Base-by-base conservation (phyloP, 2,329 filamentous ascomycete species). In the Sclerotinia glacialis region DNA sequence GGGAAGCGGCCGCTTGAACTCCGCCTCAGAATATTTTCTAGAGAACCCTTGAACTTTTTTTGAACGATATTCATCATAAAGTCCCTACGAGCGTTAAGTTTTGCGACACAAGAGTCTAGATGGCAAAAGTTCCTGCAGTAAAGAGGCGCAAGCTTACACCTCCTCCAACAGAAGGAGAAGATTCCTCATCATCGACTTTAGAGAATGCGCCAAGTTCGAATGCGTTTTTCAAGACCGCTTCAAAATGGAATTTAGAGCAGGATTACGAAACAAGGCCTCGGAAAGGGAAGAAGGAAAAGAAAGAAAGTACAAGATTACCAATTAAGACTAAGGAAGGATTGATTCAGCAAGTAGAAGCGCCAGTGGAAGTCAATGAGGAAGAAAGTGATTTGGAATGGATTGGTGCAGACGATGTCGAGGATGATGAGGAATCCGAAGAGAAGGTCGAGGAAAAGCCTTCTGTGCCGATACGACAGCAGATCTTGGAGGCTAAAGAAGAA, bases 201-300 rank as follows among this genome's bases (percentile, higher is more conserved):
- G 71, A 75, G 44, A 60, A 70, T 65, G 71, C 47, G 16, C 69
- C 70, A 7, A 75, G 73, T 64, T 52, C 70, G 9, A 75, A 73
- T 64, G 68, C 69, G 5, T 93, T 93, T 77, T 85, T 91, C 79
- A 86, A 86, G 73, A 89, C 86, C 74, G 92, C 90, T 7, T 83
- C 91, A 67, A 89, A 87, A 78, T 98, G 94, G 93, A 88, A 97
- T 75, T 84, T 97, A 59, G 95, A 97, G 80, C 90, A 96, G 76
- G 89, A 92, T 77, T 98, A 97, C 81, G 93, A 96, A 78, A 85
- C 85, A 69, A 87, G 87, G 72, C 88, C 90, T 56, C 85, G 91
- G 72, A 95, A 95, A 77, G 79, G 84, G 46, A 89, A 86, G 75
- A 92, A 90, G 78, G 91, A 92, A 77, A 83, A 85, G 66, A 75